phyloP scores from a whole-genome alignment of 2,329 filamentous ascomycete genomes.

The Apiospora aurea region DNA sequence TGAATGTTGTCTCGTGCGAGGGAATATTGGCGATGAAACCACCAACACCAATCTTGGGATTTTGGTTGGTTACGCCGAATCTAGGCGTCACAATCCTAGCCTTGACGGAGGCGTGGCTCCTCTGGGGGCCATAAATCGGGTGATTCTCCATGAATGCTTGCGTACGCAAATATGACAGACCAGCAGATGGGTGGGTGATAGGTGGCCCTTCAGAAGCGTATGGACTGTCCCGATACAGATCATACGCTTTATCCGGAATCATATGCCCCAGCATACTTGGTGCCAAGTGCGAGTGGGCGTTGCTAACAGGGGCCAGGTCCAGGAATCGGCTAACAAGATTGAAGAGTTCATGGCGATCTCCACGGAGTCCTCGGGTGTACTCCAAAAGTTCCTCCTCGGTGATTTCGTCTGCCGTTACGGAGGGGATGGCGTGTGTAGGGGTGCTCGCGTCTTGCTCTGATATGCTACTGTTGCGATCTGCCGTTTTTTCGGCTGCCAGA shows the following conservation, averaged over 20 bases:
- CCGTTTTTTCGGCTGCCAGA: conserved; percentile 55
- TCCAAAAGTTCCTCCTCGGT: conserved; percentile 58
- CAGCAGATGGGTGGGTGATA: conserved; percentile 66
- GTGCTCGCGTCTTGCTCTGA: conserved; percentile 45
- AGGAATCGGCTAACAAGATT: conserved; percentile 65
- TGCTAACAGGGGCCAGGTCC: conserved; percentile 62
- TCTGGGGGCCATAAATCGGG: conserved; percentile 66
- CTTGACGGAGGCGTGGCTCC: conserved; percentile 54
- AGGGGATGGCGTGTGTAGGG: conserved; percentile 32
- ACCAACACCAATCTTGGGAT: conserved; percentile 59
- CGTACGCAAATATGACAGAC: conserved; percentile 67
- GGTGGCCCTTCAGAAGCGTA: conserved; percentile 64
- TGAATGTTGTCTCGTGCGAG: conserved; percentile 50
- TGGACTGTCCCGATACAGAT: conserved; percentile 45
- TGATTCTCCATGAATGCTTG: conserved; percentile 64
- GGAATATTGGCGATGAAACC: conserved; percentile 59
- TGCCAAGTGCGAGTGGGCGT: conserved; percentile 29
- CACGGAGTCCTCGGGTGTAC: conserved; percentile 60
- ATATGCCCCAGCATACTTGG: conserved; percentile 3
- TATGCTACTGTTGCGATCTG: conserved; percentile 39
- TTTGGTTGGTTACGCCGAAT: conserved; percentile 32
- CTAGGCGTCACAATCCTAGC: conserved; percentile 59
- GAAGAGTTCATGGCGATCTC: conserved; percentile 59
- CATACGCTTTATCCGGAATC: conserved; percentile 31
- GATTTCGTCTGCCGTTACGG: conserved; percentile 48